A percentile compares a stretch with the other conserved stretches of the same genome.
Conservation (phyloP, 2,329 filamentous ascomycete genomes). For the Mycogone perniciosa region DNA sequence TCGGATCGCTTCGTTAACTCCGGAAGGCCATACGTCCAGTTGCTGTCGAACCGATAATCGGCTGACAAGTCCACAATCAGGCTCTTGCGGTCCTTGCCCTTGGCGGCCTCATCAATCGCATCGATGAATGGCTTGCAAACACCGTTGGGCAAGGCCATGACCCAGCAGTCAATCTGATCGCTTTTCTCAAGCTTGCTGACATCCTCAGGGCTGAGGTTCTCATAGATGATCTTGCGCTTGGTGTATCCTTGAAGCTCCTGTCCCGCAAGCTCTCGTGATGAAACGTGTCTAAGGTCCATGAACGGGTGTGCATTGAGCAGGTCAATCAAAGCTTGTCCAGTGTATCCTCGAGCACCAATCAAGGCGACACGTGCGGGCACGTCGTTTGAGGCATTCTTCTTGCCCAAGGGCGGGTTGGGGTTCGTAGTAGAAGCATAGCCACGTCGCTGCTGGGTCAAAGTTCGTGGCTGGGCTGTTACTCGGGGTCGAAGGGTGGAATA, state of each 20-base stretch:
- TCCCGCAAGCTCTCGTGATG: constrained; percentile 84
- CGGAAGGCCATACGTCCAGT: constrained; percentile 79
- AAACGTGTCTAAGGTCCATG: constrained; percentile 87
- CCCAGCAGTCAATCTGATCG: constrained; percentile 88
- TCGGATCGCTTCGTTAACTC: constrained; percentile 73
- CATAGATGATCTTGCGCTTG: constrained; percentile 88
- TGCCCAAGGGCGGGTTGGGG: constrained; percentile 76
- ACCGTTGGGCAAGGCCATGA: constrained; percentile 93
- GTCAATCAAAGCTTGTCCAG: constrained; percentile 82
- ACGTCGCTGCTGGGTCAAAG: constrained; percentile 7
- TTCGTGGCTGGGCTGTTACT: constrained; percentile 47
- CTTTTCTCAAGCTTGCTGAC: constrained; percentile 77
- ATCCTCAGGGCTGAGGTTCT: constrained; percentile 82
- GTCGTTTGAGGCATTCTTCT: constrained; percentile 79
- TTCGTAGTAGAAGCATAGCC: constrained; percentile 21
- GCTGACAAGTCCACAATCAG: constrained; percentile 93
- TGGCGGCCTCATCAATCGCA: constrained; percentile 67
- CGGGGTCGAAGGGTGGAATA: constrained; percentile 15
- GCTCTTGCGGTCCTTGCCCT: constrained; percentile 49
- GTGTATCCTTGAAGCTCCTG: constrained; percentile 83
- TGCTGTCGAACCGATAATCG: constrained; percentile 81
- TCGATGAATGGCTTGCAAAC: constrained; percentile 93
- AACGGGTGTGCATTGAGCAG: constrained; percentile 82
- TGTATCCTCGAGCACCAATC: constrained; percentile 90
- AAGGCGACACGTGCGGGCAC: constrained; percentile 74